Percentiles rank a stretch among this genome's conserved stretches.
Conservation (phyloP, 371 early-diverging fungal species). For the Apophysomyces trapeziformis region DNA sequence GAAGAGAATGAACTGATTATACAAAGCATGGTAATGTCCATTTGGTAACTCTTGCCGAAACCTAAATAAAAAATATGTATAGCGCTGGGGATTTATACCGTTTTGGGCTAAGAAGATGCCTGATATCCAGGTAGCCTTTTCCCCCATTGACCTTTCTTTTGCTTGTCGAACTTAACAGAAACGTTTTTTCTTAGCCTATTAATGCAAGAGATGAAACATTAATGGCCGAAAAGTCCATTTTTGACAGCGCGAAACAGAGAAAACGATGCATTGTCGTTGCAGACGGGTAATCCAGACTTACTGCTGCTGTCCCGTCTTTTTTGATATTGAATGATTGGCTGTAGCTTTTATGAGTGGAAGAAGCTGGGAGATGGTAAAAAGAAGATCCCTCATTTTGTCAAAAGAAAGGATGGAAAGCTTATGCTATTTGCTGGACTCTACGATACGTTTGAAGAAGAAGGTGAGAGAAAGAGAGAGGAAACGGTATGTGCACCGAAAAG, state of each 20-base stretch:
- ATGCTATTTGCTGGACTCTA: constrained; percentile 70
- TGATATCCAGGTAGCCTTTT: constrained; percentile 30
- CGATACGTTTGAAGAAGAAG: constrained; percentile 35
- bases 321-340: too few relatives aligned
- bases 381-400: constrained; percentile 59
- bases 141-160: neutral
- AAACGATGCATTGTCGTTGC: constrained; percentile 71
- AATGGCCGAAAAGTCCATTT: constrained; percentile 51
- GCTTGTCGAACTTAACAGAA: neutral
- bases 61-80: neutral
- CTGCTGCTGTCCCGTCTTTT: neutral
- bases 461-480: neutral
- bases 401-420: constrained; percentile 59
- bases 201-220: constrained; percentile 77
- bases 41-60: neutral
- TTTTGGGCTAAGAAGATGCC: constrained; percentile 50
- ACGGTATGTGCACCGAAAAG: neutral
- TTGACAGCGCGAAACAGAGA: constrained; percentile 56
- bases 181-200: constrained; percentile 32
- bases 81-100: constrained; percentile 74
- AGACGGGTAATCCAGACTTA: constrained; percentile 55
- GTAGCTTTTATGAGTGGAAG: constrained; percentile 74
- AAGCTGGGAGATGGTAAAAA: constrained; percentile 50
- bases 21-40: constrained; percentile 53
- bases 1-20: constrained; percentile 38